These are phyloP conservation scores for Schwanniomyces polymorphus DNA, from an alignment of 805 yeast species.

Conservation along the genomic window DNA sequence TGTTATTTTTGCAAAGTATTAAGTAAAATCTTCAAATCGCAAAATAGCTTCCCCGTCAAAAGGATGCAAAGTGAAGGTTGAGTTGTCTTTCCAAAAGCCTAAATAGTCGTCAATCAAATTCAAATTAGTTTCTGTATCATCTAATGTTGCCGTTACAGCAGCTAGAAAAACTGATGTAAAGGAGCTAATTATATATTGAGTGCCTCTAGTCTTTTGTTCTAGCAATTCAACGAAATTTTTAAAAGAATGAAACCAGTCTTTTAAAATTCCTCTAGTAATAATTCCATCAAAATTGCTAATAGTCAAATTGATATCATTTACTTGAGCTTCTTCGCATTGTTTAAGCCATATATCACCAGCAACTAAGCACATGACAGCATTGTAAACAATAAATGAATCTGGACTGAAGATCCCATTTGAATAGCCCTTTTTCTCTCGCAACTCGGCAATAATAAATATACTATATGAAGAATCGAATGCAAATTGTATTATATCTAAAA, in stretches of 20 bases:
- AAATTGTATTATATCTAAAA: background rate
- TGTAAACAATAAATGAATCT: conserved; percentile 4
- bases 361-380: conserved; percentile 7
- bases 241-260: background rate
- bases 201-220: background rate
- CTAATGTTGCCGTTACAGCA: background rate
- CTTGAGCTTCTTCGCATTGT: background rate
- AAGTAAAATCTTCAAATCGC: background rate
- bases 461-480: background rate
- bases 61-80: background rate
- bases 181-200: background rate
- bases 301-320: background rate
- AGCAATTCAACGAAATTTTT: background rate
- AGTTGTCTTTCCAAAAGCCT: background rate
- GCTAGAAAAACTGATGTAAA: background rate
- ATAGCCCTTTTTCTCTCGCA: background rate
- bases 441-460: background rate
- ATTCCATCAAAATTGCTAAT: background rate
- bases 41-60: background rate
- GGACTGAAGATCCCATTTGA: background rate
- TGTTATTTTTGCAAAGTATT: background rate
- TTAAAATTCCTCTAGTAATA: background rate
- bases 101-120: background rate
- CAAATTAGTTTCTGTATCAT: background rate
- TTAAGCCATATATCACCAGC: conserved; percentile 1